Conservation (phyloP, 1,139 yeast species). For the Kurtzmaniella quercitrusa region DNA sequence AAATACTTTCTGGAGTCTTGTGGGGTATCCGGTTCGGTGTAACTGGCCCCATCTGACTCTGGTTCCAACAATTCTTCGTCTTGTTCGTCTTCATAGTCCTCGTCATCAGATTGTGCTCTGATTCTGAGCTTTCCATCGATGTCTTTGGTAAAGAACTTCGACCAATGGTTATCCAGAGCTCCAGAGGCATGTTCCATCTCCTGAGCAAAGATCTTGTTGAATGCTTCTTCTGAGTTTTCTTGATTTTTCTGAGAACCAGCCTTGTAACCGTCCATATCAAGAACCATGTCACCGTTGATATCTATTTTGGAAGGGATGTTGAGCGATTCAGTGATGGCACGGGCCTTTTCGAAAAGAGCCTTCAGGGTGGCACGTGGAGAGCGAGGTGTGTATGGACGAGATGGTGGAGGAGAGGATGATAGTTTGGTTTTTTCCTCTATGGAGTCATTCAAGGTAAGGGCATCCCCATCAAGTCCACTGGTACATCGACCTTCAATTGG, state of each 20-base stretch:
- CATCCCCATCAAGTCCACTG: constrained; percentile 3
- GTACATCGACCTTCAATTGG: constrained; percentile 4
- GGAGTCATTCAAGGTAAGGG: constrained; percentile 16
- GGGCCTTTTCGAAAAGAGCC: constrained; percentile 59
- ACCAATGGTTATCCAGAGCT: constrained; percentile 29
- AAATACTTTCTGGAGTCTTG: constrained; percentile 46
- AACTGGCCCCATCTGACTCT: not conserved
- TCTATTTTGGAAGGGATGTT: constrained; percentile 89
- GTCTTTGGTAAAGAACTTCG: constrained; percentile 46
- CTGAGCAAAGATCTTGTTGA: constrained; percentile 68
- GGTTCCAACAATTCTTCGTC: not conserved
- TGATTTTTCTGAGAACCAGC: constrained; percentile 71
- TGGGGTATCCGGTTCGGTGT: constrained; percentile 6
- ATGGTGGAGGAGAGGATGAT: constrained; percentile 16
- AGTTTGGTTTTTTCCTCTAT: constrained; percentile 27
- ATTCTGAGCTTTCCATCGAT: constrained; percentile 72
- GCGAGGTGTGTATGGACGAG: constrained; percentile 15
- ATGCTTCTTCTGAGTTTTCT: constrained; percentile 63
- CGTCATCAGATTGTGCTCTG: constrained; percentile 20
- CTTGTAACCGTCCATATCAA: constrained; percentile 96
- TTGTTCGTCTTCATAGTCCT: constrained; percentile 9
- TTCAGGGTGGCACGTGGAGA: constrained; percentile 26
- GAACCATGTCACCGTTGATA: constrained; percentile 82
- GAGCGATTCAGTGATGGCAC: constrained; percentile 63
- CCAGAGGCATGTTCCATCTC: constrained; percentile 27